Percentiles rank a stretch among this genome's conserved stretches.
Conservation (phyloP, 2,329 filamentous ascomycete genomes). For the Talaromyces albobiverticillius region DNA sequence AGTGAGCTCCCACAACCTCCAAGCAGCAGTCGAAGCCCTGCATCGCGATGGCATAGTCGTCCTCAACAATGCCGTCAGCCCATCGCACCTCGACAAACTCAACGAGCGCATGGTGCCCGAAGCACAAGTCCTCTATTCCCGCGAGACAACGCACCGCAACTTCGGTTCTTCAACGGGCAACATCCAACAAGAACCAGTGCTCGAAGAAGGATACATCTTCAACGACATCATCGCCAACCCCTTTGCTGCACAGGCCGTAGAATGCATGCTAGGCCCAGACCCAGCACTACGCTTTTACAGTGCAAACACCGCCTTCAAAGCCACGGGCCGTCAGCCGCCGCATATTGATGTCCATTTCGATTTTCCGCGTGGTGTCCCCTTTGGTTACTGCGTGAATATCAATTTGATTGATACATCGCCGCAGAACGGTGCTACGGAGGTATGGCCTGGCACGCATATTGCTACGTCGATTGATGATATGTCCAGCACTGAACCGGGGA, state of each 20-base stretch:
- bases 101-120: constrained; percentile 29
- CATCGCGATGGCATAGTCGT: constrained; percentile 38
- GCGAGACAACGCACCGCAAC: constrained; percentile 24
- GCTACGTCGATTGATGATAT: constrained; percentile 30
- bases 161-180: constrained; percentile 33
- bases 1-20: constrained; percentile 22
- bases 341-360: constrained; percentile 46
- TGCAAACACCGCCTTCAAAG: constrained; percentile 40
- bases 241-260: constrained; percentile 33
- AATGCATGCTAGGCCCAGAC: constrained; percentile 37
- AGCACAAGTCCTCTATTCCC: constrained; percentile 29
- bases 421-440: constrained; percentile 49
- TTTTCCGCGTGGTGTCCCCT: constrained; percentile 48
- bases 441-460: constrained; percentile 51
- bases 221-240: constrained; percentile 40
- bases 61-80: constrained; percentile 35
- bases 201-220: constrained; percentile 32
- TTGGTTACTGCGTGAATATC: constrained; percentile 48
- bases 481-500: constrained; percentile 21
- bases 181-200: constrained; percentile 41
- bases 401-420: constrained; percentile 45
- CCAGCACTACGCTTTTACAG: constrained; percentile 38
- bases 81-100: constrained; percentile 30
- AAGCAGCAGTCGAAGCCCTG: constrained; percentile 24
- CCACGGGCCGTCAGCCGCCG: constrained; percentile 37